These are phyloP conservation scores for Vachellia collinsii DNA, from an alignment of 306 rosid genomes.

Conservation along the genomic window DNA sequence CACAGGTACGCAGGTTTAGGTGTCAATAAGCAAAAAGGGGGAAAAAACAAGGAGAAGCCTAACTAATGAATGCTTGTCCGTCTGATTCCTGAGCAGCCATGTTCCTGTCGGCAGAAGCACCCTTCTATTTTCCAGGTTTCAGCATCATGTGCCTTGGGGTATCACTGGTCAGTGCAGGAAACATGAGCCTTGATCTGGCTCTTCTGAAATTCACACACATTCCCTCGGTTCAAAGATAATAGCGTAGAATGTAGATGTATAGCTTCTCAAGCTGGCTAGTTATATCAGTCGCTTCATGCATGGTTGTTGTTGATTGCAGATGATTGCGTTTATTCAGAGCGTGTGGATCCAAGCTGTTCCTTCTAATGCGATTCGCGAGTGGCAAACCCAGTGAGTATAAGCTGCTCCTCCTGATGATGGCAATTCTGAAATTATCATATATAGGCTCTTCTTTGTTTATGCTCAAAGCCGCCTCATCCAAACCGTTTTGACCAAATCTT, in stretches of 20 bases:
- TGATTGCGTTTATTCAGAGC: slow-evolving; percentile 69
- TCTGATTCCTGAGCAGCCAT: slow-evolving; percentile 53
- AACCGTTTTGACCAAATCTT: neutral
- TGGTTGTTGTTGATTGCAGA: slow-evolving; percentile 35
- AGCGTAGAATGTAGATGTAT: too few species aligned
- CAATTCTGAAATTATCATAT: too few species aligned
- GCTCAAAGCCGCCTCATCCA: neutral
- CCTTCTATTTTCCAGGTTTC: slow-evolving; percentile 87
- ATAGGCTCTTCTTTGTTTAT: too few species aligned
- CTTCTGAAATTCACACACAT: neutral
- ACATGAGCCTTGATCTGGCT: neutral
- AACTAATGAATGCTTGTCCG: slow-evolving; percentile 31
- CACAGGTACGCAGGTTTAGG: slow-evolving; percentile 55
- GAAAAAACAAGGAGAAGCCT: neutral
- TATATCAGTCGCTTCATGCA: neutral
- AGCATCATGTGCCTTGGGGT: slow-evolving; percentile 73
- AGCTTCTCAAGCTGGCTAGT: neutral
- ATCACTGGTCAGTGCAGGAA: slow-evolving; percentile 52
- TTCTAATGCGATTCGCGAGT: slow-evolving; percentile 33
- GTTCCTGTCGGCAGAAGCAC: slow-evolving; percentile 81
- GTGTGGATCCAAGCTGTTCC: slow-evolving; percentile 53
- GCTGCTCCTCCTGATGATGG: slow-evolving; percentile 40
- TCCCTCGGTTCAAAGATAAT: too few species aligned
- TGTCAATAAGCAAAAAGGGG: neutral
- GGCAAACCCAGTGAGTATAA: slow-evolving; percentile 27